phyloP scores from a whole-genome alignment of 768 basidiomycete genomes.

The Collybia mongolica region DNA sequence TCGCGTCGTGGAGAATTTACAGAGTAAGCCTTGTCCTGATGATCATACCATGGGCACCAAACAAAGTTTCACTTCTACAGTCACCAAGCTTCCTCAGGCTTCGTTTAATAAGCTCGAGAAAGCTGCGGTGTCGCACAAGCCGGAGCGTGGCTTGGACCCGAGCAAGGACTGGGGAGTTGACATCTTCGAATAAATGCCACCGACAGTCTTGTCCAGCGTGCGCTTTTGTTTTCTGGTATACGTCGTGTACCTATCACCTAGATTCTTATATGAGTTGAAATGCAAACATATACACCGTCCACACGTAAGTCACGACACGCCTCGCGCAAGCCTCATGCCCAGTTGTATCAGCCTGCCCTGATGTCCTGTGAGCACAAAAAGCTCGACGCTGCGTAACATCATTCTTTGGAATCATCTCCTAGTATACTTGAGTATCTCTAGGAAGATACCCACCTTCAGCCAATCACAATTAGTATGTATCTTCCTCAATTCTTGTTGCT shows the following conservation, averaged over 20 bases:
- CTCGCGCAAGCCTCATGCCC: too few species aligned
- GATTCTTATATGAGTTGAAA: neutral
- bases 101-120: conserved; percentile 45
- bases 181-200: conserved; percentile 47
- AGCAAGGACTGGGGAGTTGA: conserved; percentile 64
- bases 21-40: conserved; percentile 35
- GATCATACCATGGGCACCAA: neutral
- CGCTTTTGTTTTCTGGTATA: neutral
- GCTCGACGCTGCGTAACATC: too few species aligned
- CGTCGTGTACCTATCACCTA: neutral
- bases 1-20: conserved; percentile 68
- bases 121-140: conserved; percentile 53
- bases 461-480: too few species aligned
- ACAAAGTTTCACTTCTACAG: conserved; percentile 28
- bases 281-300: neutral
- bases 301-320: too few species aligned
- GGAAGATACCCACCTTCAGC: too few species aligned
- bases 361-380: too few species aligned
- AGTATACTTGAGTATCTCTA: too few species aligned
- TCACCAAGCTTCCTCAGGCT: conserved; percentile 34
- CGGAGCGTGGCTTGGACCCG: conserved; percentile 56
- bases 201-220: too few species aligned
- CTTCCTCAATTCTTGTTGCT: too few species aligned
- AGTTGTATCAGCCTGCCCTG: too few species aligned
- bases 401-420: too few species aligned